phyloP scores from a whole-genome alignment of 345 rosid genomes.

The Pistacia vera region DNA sequence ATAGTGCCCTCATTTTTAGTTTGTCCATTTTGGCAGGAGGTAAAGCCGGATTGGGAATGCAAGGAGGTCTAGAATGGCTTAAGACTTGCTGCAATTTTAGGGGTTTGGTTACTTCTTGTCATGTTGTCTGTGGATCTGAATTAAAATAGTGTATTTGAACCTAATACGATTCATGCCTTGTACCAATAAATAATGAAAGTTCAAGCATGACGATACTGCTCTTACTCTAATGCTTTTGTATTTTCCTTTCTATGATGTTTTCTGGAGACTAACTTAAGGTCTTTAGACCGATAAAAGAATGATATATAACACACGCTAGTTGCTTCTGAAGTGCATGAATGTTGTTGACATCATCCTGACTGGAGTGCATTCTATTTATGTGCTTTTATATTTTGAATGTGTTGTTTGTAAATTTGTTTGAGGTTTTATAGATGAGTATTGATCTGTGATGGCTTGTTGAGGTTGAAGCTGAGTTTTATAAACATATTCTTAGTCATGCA shows the following conservation, averaged over 20 bases:
- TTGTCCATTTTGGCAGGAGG: neutral
- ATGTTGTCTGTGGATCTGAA: too few relatives aligned
- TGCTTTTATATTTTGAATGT: neutral
- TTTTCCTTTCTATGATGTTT: neutral
- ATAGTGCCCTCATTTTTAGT: neutral
- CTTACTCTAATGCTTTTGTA: neutral
- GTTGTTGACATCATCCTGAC: neutral
- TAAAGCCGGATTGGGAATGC: slow-evolving; percentile 5
- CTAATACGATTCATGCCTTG: neutral
- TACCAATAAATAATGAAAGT: neutral
- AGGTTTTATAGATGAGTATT: too few relatives aligned
- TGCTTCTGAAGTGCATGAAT: neutral
- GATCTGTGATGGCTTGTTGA: neutral
- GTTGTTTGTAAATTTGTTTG: neutral
- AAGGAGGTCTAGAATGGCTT: neutral
- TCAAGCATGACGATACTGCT: neutral
- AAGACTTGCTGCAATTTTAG: neutral
- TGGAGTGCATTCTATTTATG: neutral
- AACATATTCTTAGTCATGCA: neutral
- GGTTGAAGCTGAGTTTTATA: neutral
- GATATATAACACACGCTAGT: neutral
- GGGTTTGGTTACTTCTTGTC: neutral
- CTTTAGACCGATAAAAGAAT: neutral
- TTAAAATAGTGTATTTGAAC: neutral
- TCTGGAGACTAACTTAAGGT: neutral